Percentiles rank a stretch among this genome's conserved stretches.
phyloP scores from a whole-genome alignment of 2,329 filamentous ascomycete genomes.

The Knufia petricola region DNA sequence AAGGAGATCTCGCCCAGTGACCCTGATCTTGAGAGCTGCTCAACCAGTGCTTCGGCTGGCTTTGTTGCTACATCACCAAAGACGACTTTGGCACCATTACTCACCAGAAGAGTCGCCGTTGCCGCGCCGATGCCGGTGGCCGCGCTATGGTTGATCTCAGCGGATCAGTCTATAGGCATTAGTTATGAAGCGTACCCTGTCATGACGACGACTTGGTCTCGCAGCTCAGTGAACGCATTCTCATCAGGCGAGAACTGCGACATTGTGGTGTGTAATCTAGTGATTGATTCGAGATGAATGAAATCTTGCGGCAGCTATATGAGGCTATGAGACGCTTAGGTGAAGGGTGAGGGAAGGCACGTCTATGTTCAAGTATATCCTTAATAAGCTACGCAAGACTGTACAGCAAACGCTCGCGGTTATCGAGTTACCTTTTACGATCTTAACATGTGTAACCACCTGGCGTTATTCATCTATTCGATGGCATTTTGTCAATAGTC shows the following conservation, averaged over 20 bases:
- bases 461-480: too few species aligned
- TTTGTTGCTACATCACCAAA: slow-evolving; percentile 14
- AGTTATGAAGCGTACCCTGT: background rate
- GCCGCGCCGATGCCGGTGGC: slow-evolving; percentile 21
- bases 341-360: too few species aligned
- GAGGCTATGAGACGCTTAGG: too few species aligned
- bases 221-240: background rate
- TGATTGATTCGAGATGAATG: too few species aligned
- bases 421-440: too few species aligned
- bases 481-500: too few species aligned
- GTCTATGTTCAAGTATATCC: too few species aligned
- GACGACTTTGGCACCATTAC: slow-evolving; percentile 18
- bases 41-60: background rate
- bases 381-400: too few species aligned
- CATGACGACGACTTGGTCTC: background rate
- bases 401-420: too few species aligned
- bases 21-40: slow-evolving; percentile 5
- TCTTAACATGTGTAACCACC: too few species aligned
- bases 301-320: too few species aligned
- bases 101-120: slow-evolving; percentile 17
- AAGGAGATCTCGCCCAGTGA: slow-evolving; percentile 10
- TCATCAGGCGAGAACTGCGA: background rate
- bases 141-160: slow-evolving; percentile 4
- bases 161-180: background rate
- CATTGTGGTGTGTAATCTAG: background rate